Evolutionary conservation across 2,329 filamentous ascomycete species (phyloP).

Genomic region (Diaporthe nobilis): DNA sequence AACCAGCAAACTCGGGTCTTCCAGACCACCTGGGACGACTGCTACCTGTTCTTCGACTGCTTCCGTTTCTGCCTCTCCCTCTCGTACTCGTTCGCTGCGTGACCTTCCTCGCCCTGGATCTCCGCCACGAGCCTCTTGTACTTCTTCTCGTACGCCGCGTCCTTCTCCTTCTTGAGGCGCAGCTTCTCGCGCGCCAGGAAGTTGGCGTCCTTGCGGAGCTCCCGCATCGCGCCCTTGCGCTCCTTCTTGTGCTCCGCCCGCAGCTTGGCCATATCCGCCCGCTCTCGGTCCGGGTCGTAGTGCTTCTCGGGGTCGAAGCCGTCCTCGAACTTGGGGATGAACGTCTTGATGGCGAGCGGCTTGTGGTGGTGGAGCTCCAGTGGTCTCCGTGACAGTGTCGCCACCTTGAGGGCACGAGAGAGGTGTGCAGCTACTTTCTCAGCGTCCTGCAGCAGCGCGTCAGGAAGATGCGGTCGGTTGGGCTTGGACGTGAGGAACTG

Average conservation of each 20-base stretch:
- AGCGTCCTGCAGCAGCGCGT: slow-evolving; percentile 56
- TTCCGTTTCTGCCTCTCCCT: slow-evolving; percentile 84
- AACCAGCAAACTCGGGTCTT: neutral
- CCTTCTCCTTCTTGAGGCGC: slow-evolving; percentile 91
- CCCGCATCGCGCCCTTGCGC: slow-evolving; percentile 92
- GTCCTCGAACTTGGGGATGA: slow-evolving; percentile 96
- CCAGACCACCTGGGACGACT: neutral
- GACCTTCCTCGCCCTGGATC: slow-evolving; percentile 94
- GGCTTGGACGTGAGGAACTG: slow-evolving; percentile 71
- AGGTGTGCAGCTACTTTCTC: slow-evolving; percentile 62
- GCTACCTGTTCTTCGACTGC: slow-evolving; percentile 62
- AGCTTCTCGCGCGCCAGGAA: slow-evolving; percentile 94
- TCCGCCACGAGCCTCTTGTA: slow-evolving; percentile 92
- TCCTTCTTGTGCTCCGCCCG: slow-evolving; percentile 94
- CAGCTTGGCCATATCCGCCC: slow-evolving; percentile 86
- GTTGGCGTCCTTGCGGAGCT: slow-evolving; percentile 93
- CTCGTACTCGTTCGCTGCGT: slow-evolving; percentile 90
- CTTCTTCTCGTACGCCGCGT: slow-evolving; percentile 96
- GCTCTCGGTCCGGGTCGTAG: slow-evolving; percentile 95
- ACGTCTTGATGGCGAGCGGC: slow-evolving; percentile 88
- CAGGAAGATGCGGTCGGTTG: slow-evolving; percentile 66
- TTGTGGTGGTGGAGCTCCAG: slow-evolving; percentile 91
- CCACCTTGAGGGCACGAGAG: slow-evolving; percentile 69
- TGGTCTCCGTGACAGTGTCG: slow-evolving; percentile 79
- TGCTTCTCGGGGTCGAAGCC: slow-evolving; percentile 94